Evolutionary conservation across 768 basidiomycete genomes (phyloP), one percentile per base, ranked within the genome.

Genomic region (Coprinopsis sp.): DNA sequence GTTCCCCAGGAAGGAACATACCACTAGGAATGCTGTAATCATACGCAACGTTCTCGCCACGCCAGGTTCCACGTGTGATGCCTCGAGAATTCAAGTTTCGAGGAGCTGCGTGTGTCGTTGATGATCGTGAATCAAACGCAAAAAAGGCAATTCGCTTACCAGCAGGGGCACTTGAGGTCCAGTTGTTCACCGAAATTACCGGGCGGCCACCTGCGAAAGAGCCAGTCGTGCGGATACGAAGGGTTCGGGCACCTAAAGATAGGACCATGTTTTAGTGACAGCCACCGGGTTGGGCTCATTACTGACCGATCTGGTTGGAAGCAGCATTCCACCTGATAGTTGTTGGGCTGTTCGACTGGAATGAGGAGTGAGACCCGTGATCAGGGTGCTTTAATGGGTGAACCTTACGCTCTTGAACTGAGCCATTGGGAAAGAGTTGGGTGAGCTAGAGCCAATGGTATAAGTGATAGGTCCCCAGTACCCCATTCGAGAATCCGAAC

Each of bases 51-150:
- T 73, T 74, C 23, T 69, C 33, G 12, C 74, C 73, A 28, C 74
- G 68, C 72, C 72, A 77, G 22, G 73, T 76, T n/a, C 74, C 73
- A 44, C 73, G 70, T 39, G 73, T 74, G 29, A 77, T 68, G 39
- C 74, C 74, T 58, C 73, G 64, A 38, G 71, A 73, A 58, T 75
- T 66, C 28, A 73, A 50, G 6, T 51, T 48, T 18, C 68, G 51
- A 14, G 72, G 73, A 4, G 69, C 71, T 70, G 19, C 40, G 19
- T 36, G 23, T 19, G 25, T 19, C 22, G 19, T 21, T 28, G 14
- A 12, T 14, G 23, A 10, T 48, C 24, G 34, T 13, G 18, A 34
- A 27, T 28, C 21, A 24, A 27, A 28, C 42, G 22, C 25, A 46
- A 21, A 37, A 46, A 11, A 16, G 5, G 18, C n/a, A 24, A 16